Percentiles rank a stretch among this genome's conserved stretches.
phyloP scores from a whole-genome alignment of 805 yeast genomes.

The Saccharomycopsis fermentans region DNA sequence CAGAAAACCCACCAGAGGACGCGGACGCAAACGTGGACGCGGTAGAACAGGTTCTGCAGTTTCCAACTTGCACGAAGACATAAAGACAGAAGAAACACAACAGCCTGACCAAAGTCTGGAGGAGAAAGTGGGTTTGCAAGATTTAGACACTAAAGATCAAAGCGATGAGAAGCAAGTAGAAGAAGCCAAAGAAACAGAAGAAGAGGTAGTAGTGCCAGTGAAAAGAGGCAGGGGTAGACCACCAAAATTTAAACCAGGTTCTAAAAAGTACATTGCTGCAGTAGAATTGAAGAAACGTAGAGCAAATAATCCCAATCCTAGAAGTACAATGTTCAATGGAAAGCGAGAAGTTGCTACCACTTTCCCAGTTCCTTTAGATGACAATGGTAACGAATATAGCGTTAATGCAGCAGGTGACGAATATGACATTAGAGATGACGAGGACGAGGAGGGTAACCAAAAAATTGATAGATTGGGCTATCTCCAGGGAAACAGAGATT shows the following conservation, averaged over 20 bases:
- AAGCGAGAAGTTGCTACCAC: slow-evolving; percentile 28
- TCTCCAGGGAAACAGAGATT: slow-evolving; percentile 52
- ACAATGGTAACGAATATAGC: slow-evolving; percentile 47
- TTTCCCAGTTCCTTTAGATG: slow-evolving; percentile 38
- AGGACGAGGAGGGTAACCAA: slow-evolving; percentile 52
- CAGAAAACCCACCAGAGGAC: slow-evolving; percentile 1
- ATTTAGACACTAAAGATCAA: not conserved
- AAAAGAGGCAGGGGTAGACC: slow-evolving; percentile 26
- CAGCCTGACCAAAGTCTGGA: slow-evolving; percentile 21
- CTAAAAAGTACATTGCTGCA: slow-evolving; percentile 19
- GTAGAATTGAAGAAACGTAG: slow-evolving; percentile 17
- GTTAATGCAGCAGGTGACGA: slow-evolving; percentile 46
- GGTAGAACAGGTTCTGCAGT: slow-evolving; percentile 8
- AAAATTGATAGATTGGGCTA: slow-evolving; percentile 52
- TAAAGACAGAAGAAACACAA: slow-evolving; percentile 23
- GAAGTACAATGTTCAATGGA: slow-evolving; percentile 20
- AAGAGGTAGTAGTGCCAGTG: slow-evolving; percentile 21
- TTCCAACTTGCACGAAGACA: slow-evolving; percentile 15
- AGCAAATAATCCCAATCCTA: slow-evolving; percentile 23
- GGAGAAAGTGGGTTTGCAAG: slow-evolving; percentile 19
- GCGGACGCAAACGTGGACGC: slow-evolving; percentile 18
- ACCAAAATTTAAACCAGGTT: slow-evolving; percentile 17
- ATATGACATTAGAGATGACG: slow-evolving; percentile 52
- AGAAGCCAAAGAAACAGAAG: slow-evolving; percentile 19
- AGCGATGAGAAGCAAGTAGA: slow-evolving; percentile 1